These are phyloP conservation scores for Zygosaccharomyces kombuchaensis DNA, from an alignment of 805 yeast genomes.

Conservation along the genomic window DNA sequence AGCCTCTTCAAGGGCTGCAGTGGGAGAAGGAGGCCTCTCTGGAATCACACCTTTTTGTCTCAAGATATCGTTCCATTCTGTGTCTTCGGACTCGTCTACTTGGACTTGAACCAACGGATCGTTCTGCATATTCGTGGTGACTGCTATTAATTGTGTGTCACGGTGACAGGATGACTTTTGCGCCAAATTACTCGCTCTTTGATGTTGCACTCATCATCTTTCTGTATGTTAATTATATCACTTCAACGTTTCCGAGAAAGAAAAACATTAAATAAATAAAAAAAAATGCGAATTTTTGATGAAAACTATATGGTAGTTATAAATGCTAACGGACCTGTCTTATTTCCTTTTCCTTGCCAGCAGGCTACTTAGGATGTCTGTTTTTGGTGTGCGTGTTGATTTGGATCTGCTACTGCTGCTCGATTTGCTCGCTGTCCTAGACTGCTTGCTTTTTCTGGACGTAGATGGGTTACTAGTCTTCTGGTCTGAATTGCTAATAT, in stretches of 20 bases:
- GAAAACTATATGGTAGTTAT: background rate
- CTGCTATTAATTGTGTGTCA: background rate
- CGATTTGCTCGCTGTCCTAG: slow-evolving; percentile 12
- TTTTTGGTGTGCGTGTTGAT: slow-evolving; percentile 28
- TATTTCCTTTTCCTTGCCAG: slow-evolving; percentile 28
- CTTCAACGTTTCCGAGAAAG: background rate
- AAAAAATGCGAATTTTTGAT: background rate
- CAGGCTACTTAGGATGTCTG: slow-evolving; percentile 28
- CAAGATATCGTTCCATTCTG: slow-evolving; percentile 97
- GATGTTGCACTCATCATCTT: too few species aligned
- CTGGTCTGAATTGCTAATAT: background rate
- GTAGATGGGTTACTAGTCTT: background rate
- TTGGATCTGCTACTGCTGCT: slow-evolving; percentile 7
- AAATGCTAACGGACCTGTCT: slow-evolving; percentile 4
- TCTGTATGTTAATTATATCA: too few species aligned
- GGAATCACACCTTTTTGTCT: slow-evolving; percentile 90
- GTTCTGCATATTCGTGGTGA: slow-evolving; percentile 25
- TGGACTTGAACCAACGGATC: slow-evolving; percentile 72
- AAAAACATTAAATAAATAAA: background rate
- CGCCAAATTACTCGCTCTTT: background rate
- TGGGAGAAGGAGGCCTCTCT: slow-evolving; percentile 83
- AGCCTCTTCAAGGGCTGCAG: slow-evolving; percentile 82
- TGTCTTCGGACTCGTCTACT: slow-evolving; percentile 93
- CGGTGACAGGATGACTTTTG: background rate
- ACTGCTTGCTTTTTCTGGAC: slow-evolving; percentile 1